These are phyloP conservation scores for Tricholoma sp. DNA, from an alignment of 768 basidiomycete genomes.

Conservation along the genomic window DNA sequence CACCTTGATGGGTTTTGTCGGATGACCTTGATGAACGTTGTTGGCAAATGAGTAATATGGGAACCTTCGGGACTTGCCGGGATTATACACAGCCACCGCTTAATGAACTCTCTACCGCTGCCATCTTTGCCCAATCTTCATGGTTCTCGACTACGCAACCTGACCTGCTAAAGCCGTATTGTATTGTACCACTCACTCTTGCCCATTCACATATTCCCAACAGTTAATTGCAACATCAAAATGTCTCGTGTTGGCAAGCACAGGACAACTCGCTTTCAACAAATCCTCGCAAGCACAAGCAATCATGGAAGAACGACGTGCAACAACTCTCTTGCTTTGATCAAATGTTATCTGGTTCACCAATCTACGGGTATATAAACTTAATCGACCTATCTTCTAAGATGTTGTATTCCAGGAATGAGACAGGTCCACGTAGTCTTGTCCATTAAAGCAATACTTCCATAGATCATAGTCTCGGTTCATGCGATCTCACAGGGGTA, in stretches of 20 bases:
- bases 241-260: no score
- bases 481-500: conserved; percentile 38
- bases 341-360: no score
- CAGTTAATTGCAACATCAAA: no score
- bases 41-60: conserved; percentile 6
- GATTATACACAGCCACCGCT: neutral
- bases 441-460: neutral
- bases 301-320: no score
- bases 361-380: neutral
- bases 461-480: conserved; percentile 29
- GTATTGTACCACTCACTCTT: no score
- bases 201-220: no score
- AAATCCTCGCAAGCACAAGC: neutral
- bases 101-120: no score
- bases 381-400: neutral
- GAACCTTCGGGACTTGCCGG: conserved; percentile 17
- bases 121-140: no score
- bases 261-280: no score
- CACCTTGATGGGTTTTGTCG: conserved; percentile 57
- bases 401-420: neutral
- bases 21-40: conserved; percentile 16
- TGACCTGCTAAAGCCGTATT: no score
- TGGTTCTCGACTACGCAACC: no score
- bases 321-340: no score
- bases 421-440: neutral